Conservation (phyloP, 106 monocot genomes). For the Dendrobium catenatum region DNA sequence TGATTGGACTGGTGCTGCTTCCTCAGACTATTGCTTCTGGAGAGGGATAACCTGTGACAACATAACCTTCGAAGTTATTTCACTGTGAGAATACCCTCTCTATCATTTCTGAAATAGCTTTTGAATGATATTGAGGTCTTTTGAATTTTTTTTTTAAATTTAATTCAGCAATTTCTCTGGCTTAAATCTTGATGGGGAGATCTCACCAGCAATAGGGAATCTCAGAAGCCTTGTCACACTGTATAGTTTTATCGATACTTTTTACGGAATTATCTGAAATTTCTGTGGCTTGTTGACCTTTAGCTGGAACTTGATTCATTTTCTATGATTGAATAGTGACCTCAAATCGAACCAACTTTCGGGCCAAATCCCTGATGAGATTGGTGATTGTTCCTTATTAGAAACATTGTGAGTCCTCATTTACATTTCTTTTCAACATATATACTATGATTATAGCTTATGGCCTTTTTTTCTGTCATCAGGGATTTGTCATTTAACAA, state of each 20-base stretch:
- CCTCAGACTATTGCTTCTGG: constrained; percentile 73
- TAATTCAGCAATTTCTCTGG: constrained; percentile 76
- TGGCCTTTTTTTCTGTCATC: not conserved
- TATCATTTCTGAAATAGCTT: not conserved
- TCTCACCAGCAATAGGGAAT: constrained; percentile 75
- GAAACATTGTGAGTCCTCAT: constrained; percentile 46
- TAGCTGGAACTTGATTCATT: not conserved
- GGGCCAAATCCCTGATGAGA: constrained; percentile 95
- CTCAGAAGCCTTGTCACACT: constrained; percentile 55
- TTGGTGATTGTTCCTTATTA: constrained; percentile 75
- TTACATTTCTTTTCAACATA: not conserved
- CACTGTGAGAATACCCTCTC: constrained; percentile 54
- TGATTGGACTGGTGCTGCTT: constrained; percentile 53
- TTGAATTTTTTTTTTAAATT: not conserved
- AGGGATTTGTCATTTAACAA: constrained; percentile 92
- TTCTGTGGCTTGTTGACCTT: not conserved
- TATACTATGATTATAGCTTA: not conserved
- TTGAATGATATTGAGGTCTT: not conserved
- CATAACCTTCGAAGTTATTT: constrained; percentile 61
- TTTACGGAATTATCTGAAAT: not conserved
- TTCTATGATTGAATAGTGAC: constrained; percentile 47
- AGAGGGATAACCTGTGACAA: constrained; percentile 87
- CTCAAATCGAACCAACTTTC: constrained; percentile 59
- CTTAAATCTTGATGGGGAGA: constrained; percentile 80
- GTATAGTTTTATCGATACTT: constrained; percentile 26